Percentiles rank a stretch among this genome's conserved stretches.
Conservation (phyloP, 1,284 basidiomycete species). For the Phlebopus sp. region DNA sequence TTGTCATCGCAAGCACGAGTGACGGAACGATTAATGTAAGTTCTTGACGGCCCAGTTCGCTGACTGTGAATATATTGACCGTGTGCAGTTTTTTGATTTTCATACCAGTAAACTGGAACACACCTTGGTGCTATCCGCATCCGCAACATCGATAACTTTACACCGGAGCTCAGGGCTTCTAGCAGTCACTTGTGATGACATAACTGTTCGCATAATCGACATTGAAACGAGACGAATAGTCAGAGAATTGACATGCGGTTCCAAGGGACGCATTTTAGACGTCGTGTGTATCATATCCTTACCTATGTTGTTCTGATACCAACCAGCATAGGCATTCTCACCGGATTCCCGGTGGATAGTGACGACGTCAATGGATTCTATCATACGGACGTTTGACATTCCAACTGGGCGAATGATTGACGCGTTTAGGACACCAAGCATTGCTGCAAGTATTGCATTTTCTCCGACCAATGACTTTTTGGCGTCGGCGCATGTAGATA, state of each 20-base stretch:
- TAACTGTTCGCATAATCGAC: conserved; percentile 82
- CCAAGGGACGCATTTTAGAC: conserved; percentile 80
- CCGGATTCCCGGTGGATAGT: conserved; percentile 94
- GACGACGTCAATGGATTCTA: conserved; percentile 83
- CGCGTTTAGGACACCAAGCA: conserved; percentile 85
- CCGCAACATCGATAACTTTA: conserved; percentile 70
- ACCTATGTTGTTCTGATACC: conserved; percentile 9
- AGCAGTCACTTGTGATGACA: conserved; percentile 83
- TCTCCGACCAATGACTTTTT: conserved; percentile 96
- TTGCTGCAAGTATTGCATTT: conserved; percentile 89
- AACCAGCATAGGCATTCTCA: conserved; percentile 71
- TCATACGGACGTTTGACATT: conserved; percentile 94
- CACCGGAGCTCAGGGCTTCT: conserved; percentile 89
- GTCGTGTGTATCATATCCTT: conserved; percentile 49
- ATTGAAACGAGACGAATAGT: conserved; percentile 88
- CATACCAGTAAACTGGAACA: conserved; percentile 75
- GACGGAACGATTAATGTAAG: conserved; percentile 87
- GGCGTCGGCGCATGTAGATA: conserved; percentile 93
- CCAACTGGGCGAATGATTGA: conserved; percentile 92
- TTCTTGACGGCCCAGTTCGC: conserved; percentile 12
- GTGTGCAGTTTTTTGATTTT: conserved; percentile 90
- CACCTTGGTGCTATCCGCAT: conserved; percentile 65
- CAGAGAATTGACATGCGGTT: conserved; percentile 77
- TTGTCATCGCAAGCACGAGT: conserved; percentile 79
- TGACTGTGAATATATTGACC: neutral